phyloP scores from a whole-genome alignment of 1,284 basidiomycete species.

The Inonotus obliquus region DNA sequence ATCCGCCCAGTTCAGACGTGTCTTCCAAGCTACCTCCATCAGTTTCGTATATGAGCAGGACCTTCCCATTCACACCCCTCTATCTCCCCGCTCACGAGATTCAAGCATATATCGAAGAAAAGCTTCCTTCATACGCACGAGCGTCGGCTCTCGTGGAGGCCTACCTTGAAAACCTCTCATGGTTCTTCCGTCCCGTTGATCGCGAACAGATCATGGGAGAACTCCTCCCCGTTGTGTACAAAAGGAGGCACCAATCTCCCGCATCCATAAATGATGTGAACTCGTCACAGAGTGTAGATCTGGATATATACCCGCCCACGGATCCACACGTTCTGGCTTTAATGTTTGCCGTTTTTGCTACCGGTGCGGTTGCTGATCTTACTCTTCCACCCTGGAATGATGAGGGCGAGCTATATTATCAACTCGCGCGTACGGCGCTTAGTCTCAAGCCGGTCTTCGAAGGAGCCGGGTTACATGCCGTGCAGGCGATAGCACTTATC shows the following conservation, averaged over 20 bases:
- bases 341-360: constrained; percentile 22
- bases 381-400: constrained; percentile 23
- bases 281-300: neutral
- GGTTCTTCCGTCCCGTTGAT: constrained; percentile 22
- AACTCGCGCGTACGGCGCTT: constrained; percentile 23
- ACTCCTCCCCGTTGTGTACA: constrained; percentile 10
- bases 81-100: constrained; percentile 1
- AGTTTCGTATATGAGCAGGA: constrained; percentile 1
- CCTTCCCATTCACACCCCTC: constrained; percentile 8
- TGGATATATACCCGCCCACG: neutral
- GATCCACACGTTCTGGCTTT: constrained; percentile 18
- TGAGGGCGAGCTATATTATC: constrained; percentile 25
- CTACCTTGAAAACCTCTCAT: constrained; percentile 24
- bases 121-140: constrained; percentile 20
- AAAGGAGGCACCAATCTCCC: neutral
- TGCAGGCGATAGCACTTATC: constrained; percentile 13
- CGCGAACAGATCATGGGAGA: constrained; percentile 19
- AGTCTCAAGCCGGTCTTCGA: constrained; percentile 20
- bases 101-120: constrained; percentile 6
- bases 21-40: neutral
- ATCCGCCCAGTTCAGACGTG: neutral
- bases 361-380: constrained; percentile 22
- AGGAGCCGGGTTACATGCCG: constrained; percentile 19
- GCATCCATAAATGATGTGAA: neutral
- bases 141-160: constrained; percentile 23